phyloP scores from a whole-genome alignment of 257 asterid species.

The Solanum etuberosum region DNA sequence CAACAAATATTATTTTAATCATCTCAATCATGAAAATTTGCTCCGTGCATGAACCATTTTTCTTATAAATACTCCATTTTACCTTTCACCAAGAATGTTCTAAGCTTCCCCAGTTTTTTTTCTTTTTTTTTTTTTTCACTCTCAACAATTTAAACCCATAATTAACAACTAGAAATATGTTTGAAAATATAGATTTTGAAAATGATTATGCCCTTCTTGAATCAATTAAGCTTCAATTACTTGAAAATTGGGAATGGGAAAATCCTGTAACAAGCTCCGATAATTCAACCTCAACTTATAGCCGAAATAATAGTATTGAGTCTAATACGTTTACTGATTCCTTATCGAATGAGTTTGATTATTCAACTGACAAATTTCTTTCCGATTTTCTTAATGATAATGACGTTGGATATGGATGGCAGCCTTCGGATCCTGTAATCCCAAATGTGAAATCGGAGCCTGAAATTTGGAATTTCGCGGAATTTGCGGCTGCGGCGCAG shows the following conservation, averaged over 20 bases:
- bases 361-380: neutral
- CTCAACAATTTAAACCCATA: neutral
- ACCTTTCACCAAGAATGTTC: neutral
- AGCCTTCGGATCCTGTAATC: neutral
- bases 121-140: neutral
- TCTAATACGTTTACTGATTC: neutral
- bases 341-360: neutral
- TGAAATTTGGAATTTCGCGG: neutral
- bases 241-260: constrained; percentile 11
- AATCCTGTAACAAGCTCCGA: neutral
- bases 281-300: neutral
- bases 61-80: neutral
- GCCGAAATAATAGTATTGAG: neutral
- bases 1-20: neutral
- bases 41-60: neutral
- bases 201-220: constrained; percentile 20
- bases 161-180: neutral
- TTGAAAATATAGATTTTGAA: constrained; percentile 7
- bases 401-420: neutral
- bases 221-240: constrained; percentile 16
- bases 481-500: neutral
- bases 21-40: neutral
- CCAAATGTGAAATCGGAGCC: constrained; percentile 6
- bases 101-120: neutral
- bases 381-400: neutral